Percentiles rank a stretch among this genome's conserved stretches.
Conservation (phyloP, 805 yeast genomes). For the Candida tibetensis region DNA sequence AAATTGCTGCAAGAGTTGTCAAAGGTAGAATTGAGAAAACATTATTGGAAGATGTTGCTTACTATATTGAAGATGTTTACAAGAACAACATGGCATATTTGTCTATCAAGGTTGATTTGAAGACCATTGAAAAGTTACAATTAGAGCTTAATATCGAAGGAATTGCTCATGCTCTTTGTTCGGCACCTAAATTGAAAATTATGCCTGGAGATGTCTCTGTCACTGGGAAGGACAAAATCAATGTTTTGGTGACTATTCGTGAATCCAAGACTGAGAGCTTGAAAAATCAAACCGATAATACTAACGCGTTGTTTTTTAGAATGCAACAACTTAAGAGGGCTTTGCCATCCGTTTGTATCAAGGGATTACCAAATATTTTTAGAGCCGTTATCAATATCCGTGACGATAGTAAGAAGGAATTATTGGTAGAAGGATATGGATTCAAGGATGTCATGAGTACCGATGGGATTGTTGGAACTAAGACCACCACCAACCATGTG, state of each 20-base stretch:
- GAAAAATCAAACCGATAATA: slow-evolving; percentile 28
- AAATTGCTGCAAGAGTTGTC: slow-evolving; percentile 97
- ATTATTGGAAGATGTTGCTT: slow-evolving; percentile 77
- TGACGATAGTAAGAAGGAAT: slow-evolving; percentile 82
- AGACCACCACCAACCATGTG: slow-evolving; percentile 88
- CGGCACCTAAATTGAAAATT: slow-evolving; percentile 89
- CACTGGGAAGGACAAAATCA: slow-evolving; percentile 61
- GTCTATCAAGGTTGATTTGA: slow-evolving; percentile 76
- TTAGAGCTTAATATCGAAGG: slow-evolving; percentile 84
- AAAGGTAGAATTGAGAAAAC: slow-evolving; percentile 97
- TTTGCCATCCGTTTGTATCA: slow-evolving; percentile 83
- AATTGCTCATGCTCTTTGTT: slow-evolving; percentile 75
- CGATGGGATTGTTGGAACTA: slow-evolving; percentile 89
- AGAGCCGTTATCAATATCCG: slow-evolving; percentile 95
- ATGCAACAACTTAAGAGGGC: slow-evolving; percentile 87
- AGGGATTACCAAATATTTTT: slow-evolving; percentile 86
- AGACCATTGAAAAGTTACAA: slow-evolving; percentile 85
- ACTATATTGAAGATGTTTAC: slow-evolving; percentile 90
- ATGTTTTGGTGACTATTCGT: slow-evolving; percentile 52
- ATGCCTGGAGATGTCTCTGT: slow-evolving; percentile 67
- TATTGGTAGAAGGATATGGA: slow-evolving; percentile 97
- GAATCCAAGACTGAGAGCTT: slow-evolving; percentile 38
- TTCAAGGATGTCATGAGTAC: slow-evolving; percentile 94
- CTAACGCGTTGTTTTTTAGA: slow-evolving; percentile 69
- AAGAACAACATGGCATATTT: slow-evolving; percentile 73